Evolutionary conservation across 345 rosid genomes (phyloP).

Genomic region (Citrus unshiu): DNA sequence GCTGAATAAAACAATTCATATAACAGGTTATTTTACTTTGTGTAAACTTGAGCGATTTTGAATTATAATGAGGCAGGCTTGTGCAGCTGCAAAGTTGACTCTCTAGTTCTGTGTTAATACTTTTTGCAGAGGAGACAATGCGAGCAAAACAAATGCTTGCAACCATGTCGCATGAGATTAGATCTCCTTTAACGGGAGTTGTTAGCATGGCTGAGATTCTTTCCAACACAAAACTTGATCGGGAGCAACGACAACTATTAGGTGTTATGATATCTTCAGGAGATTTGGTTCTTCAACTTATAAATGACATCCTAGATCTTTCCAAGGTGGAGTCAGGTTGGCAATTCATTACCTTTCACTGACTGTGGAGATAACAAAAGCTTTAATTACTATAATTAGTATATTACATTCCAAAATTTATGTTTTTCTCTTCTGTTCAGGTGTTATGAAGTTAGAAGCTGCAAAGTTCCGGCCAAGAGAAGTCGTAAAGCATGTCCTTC

Average conservation of each 20-base stretch:
- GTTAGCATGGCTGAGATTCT: slow-evolving; percentile 99
- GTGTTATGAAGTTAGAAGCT: slow-evolving; percentile 95
- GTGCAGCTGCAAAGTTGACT: neutral
- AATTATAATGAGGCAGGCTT: slow-evolving; percentile 1
- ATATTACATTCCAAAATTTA: neutral
- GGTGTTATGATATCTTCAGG: slow-evolving; percentile 97
- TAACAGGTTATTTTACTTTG: slow-evolving; percentile 57
- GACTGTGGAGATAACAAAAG: neutral
- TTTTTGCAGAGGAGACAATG: slow-evolving; percentile 92
- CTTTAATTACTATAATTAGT: neutral
- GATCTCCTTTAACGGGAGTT: slow-evolving; percentile 88
- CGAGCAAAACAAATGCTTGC: slow-evolving; percentile 97
- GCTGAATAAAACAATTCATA: slow-evolving; percentile 87
- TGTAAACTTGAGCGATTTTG: neutral
- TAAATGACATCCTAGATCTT: slow-evolving; percentile 95
- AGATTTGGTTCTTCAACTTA: slow-evolving; percentile 89
- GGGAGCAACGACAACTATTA: slow-evolving; percentile 70
- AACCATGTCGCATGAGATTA: slow-evolving; percentile 97
- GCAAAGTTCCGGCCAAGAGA: slow-evolving; percentile 90
- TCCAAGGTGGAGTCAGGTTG: slow-evolving; percentile 96
- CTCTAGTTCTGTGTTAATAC: neutral
- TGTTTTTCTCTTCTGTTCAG: slow-evolving; percentile 18
- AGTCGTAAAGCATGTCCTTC: slow-evolving; percentile 90
- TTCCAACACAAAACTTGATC: slow-evolving; percentile 63
- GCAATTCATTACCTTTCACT: neutral